phyloP scores from a whole-genome alignment of 1,284 basidiomycete species.

The Trametes pubescens region DNA sequence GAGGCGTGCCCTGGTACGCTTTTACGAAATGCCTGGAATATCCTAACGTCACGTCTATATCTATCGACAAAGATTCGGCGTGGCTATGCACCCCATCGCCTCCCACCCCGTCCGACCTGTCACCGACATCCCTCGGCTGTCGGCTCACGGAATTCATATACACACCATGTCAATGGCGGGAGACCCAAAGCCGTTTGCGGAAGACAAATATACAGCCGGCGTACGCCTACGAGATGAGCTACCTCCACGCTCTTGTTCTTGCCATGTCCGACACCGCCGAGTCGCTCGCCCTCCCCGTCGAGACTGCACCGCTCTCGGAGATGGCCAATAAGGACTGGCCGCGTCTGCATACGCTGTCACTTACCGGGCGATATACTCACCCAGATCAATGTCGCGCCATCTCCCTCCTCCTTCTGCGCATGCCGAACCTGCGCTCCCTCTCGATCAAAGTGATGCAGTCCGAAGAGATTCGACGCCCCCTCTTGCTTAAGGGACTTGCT shows the following conservation, averaged over 20 bases:
- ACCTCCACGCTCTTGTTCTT: not conserved
- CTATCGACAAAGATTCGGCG: not conserved
- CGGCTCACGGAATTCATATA: not conserved
- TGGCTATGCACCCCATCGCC: not conserved
- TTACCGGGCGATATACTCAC: not conserved
- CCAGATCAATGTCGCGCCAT: not conserved
- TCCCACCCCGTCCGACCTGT: not conserved
- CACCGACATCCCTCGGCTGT: not conserved
- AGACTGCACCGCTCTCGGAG: constrained; percentile 3
- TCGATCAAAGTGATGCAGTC: not conserved
- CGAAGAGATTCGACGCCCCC: not conserved
- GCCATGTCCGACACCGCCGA: constrained; percentile 4
- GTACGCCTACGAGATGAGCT: not conserved
- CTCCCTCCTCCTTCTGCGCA: not conserved
- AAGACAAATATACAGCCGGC: not conserved
- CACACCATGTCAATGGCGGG: not conserved
- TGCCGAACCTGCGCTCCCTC: constrained; percentile 4
- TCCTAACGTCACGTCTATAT: not conserved
- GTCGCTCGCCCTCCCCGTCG: constrained; percentile 9
- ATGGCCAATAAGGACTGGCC: constrained; percentile 11
- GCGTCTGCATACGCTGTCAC: not conserved
- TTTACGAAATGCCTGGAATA: not conserved
- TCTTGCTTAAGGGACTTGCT: not conserved
- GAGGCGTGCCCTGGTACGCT: constrained; percentile 1
- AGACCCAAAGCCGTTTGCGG: not conserved